Percentiles rank a stretch among this genome's conserved stretches.
Conservation (phyloP, 805 yeast genomes). For the Saturnispora mendoncae region DNA sequence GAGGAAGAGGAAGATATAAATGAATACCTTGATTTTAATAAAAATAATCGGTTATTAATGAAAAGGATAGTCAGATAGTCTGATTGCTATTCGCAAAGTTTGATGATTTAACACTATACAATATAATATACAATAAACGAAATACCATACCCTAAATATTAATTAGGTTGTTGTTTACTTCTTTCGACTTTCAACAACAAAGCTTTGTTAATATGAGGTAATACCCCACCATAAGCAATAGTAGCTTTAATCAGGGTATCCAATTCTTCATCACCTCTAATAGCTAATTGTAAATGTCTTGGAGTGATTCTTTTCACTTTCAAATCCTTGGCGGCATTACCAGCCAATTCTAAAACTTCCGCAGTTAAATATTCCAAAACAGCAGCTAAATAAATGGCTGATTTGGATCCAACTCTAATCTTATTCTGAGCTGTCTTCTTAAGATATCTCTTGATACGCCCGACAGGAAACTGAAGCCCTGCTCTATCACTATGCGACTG, state of each 20-base stretch:
- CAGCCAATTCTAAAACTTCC: slow-evolving; percentile 94
- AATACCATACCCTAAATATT: too few relatives aligned
- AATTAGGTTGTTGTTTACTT: slow-evolving; percentile 29
- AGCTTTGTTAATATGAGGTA: slow-evolving; percentile 87
- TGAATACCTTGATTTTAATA: slow-evolving; percentile 9
- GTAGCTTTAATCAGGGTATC: slow-evolving; percentile 91
- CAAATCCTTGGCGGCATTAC: slow-evolving; percentile 95
- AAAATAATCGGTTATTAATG: neutral
- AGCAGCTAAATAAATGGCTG: slow-evolving; percentile 93
- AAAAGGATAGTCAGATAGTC: neutral
- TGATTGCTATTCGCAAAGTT: neutral
- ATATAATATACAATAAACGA: slow-evolving; percentile 10
- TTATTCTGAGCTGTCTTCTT: slow-evolving; percentile 79
- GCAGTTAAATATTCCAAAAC: slow-evolving; percentile 95
- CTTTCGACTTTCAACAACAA: slow-evolving; percentile 69
- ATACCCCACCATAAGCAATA: slow-evolving; percentile 96
- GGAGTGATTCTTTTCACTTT: slow-evolving; percentile 96
- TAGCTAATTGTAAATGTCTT: slow-evolving; percentile 92
- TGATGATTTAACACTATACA: slow-evolving; percentile 10
- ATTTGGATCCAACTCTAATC: slow-evolving; percentile 59
- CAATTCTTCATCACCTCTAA: slow-evolving; percentile 96
- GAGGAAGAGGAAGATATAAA: neutral
- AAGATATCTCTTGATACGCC: slow-evolving; percentile 95
- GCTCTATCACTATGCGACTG: slow-evolving; percentile 93
- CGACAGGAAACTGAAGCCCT: slow-evolving; percentile 95